These are phyloP conservation scores for Asclepias syriaca DNA, from an alignment of 257 asterid genomes.

Conservation along the genomic window DNA sequence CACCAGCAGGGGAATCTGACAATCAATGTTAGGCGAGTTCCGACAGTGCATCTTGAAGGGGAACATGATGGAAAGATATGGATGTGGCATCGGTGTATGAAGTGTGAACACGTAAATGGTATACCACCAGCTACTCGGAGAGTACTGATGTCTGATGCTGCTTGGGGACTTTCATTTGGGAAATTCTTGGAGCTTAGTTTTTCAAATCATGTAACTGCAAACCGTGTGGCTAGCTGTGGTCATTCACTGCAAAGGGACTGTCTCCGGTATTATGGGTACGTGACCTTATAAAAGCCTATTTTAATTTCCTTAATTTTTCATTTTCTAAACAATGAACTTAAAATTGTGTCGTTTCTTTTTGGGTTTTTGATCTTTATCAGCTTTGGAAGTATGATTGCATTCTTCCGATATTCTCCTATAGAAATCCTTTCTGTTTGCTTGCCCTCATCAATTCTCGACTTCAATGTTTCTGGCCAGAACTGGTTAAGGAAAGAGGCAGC, in stretches of 20 bases:
- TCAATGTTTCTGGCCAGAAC: slow-evolving; percentile 50
- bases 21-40: slow-evolving; percentile 55
- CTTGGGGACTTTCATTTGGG: slow-evolving; percentile 98
- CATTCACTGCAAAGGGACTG: slow-evolving; percentile 98
- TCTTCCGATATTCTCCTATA: slow-evolving; percentile 82
- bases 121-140: slow-evolving; percentile 83
- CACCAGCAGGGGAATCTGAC: slow-evolving; percentile 92
- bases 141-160: slow-evolving; percentile 90
- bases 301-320: slow-evolving; percentile 3
- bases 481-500: slow-evolving; percentile 68
- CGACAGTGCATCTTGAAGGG: slow-evolving; percentile 66
- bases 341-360: neutral
- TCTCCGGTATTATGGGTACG: slow-evolving; percentile 90
- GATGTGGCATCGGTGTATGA: slow-evolving; percentile 99
- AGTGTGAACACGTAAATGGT: slow-evolving; percentile 55
- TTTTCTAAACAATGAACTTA: neutral
- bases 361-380: slow-evolving; percentile 34
- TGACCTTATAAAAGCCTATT: slow-evolving; percentile 2
- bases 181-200: slow-evolving; percentile 97
- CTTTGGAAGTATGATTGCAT: slow-evolving; percentile 84
- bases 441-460: slow-evolving; percentile 81
- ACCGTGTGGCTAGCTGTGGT: slow-evolving; percentile 92
- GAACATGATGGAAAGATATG: slow-evolving; percentile 90
- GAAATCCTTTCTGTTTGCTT: slow-evolving; percentile 66
- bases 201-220: slow-evolving; percentile 85